Conservation (phyloP, 2,329 filamentous ascomycete genomes). For the Colletotrichum tanaceti region DNA sequence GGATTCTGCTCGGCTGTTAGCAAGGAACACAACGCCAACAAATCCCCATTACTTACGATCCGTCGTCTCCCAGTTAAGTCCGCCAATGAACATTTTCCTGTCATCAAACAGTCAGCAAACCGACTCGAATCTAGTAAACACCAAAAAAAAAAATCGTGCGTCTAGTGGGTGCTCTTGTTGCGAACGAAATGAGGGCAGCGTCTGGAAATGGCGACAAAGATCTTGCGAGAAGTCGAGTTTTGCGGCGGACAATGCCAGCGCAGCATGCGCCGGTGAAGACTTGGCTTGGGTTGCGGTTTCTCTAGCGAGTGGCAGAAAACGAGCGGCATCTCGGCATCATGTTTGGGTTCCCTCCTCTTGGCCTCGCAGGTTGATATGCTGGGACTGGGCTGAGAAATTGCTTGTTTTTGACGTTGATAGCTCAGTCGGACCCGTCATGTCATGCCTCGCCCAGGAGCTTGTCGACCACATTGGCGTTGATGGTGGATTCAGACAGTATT, state of each 20-base stretch:
- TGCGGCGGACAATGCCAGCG: background rate
- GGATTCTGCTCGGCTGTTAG: constrained; percentile 73
- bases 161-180: background rate
- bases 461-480: constrained; percentile 1
- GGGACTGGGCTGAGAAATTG: background rate
- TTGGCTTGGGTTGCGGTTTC: background rate
- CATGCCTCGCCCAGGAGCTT: constrained; percentile 5
- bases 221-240: background rate
- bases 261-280: background rate
- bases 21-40: constrained; percentile 33
- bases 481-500: background rate
- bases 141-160: background rate
- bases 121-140: background rate
- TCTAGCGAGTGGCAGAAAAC: too few species aligned
- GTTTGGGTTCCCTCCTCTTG: background rate
- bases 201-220: background rate
- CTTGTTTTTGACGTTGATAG: constrained; percentile 9
- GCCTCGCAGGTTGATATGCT: background rate
- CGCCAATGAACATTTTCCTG: constrained; percentile 99
- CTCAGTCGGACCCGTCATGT: background rate
- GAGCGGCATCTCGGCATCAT: background rate
- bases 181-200: background rate
- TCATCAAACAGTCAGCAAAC: constrained; percentile 18
- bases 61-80: constrained; percentile 98
- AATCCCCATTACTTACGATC: constrained; percentile 75